Evolutionary conservation across 257 asterid species (phyloP).

Genomic region (Ajuga chamaepitys): DNA sequence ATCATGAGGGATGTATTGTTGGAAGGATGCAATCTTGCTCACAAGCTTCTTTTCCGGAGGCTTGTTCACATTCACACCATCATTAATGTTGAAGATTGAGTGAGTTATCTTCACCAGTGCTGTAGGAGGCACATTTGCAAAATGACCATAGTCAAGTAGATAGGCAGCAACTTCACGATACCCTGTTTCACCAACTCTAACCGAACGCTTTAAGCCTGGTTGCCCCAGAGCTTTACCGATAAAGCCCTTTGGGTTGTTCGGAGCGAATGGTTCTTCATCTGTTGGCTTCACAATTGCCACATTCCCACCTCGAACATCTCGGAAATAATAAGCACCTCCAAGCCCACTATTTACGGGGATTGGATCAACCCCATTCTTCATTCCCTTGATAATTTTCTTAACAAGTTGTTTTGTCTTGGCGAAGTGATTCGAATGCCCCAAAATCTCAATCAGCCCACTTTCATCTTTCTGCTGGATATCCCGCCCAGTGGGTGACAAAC

Average conservation of each 20-base stretch:
- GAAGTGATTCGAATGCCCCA: conserved; percentile 55
- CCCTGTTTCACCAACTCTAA: conserved; percentile 94
- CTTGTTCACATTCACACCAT: conserved; percentile 69
- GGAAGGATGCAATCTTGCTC: conserved; percentile 93
- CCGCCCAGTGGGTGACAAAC: conserved; percentile 88
- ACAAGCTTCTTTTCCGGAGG: conserved; percentile 49
- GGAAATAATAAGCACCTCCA: conserved; percentile 90
- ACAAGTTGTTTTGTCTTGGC: conserved; percentile 57
- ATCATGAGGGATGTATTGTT: conserved; percentile 77
- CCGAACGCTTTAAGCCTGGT: conserved; percentile 85
- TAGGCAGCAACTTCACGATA: conserved; percentile 94
- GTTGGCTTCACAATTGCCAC: conserved; percentile 98
- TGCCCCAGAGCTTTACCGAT: conserved; percentile 94
- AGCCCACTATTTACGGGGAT: conserved; percentile 78
- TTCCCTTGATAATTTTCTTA: conserved; percentile 74
- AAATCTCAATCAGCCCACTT: conserved; percentile 77
- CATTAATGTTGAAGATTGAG: conserved; percentile 77
- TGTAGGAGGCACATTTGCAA: conserved; percentile 91
- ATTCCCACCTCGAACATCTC: conserved; percentile 73
- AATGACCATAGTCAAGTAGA: conserved; percentile 78
- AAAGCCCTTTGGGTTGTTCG: conserved; percentile 94
- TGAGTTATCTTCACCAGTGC: conserved; percentile 89
- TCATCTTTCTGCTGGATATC: conserved; percentile 76
- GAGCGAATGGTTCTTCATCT: conserved; percentile 96
- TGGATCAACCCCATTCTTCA: conserved; percentile 80